Conservation (phyloP, 805 yeast genomes). For the Tetrapisispora arboricola region DNA sequence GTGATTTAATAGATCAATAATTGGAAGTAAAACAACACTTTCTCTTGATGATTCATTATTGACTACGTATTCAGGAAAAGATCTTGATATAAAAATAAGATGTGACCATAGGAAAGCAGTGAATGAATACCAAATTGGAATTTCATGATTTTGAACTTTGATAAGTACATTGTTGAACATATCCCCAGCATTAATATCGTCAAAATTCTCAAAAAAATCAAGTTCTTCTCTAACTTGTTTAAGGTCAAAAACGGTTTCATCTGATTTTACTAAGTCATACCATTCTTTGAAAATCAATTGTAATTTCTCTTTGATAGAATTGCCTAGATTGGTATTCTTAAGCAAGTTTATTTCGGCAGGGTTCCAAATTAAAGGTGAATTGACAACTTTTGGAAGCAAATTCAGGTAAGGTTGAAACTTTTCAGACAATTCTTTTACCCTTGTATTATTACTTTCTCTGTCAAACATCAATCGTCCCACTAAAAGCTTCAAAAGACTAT, state of each 20-base stretch:
- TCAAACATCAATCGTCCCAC: conserved; percentile 36
- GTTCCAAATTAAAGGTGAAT: conserved; percentile 56
- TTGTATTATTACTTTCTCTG: conserved; percentile 6
- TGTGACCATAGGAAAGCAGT: conserved; percentile 68
- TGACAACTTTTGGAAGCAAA: conserved; percentile 39
- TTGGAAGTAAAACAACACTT: conserved; percentile 62
- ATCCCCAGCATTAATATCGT: conserved; percentile 7
- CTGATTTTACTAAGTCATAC: conserved; percentile 25
- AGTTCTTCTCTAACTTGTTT: conserved; percentile 10
- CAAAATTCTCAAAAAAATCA: conserved; percentile 9
- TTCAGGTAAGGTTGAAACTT: conserved; percentile 38
- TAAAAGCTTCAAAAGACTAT: conserved; percentile 31
- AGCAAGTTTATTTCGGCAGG: conserved; percentile 41
- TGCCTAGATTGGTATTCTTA: conserved; percentile 56
- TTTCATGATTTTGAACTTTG: conserved; percentile 8
- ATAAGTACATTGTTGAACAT: conserved; percentile 12
- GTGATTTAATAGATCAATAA: conserved; percentile 74
- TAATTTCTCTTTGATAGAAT: conserved; percentile 41
- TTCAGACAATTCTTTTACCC: conserved; percentile 5
- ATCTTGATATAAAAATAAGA: conserved; percentile 60
- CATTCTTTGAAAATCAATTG: conserved; percentile 52
- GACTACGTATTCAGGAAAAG: conserved; percentile 56
- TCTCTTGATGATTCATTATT: conserved; percentile 28
- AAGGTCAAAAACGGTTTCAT: conserved; percentile 1
- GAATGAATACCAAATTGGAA: conserved; percentile 50